Evolutionary conservation across 495 filamentous ascomycete genomes (phyloP), one percentile per base, ranked within the genome.

Genomic region (Hapsidospora chrysogenum): DNA sequence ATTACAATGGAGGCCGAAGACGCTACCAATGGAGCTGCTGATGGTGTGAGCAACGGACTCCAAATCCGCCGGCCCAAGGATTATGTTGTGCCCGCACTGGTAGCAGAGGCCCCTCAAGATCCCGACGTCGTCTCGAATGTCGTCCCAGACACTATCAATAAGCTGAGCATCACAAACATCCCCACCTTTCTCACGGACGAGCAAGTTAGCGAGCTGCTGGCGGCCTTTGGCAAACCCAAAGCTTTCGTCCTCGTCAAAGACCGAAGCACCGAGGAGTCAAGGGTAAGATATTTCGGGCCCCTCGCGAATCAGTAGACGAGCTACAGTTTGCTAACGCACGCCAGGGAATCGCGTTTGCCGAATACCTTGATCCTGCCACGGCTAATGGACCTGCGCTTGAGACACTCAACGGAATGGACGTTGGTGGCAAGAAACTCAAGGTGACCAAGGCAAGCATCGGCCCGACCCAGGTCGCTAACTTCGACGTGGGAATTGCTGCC

Each of bases 341-440:
- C 7, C 46, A 94, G 85, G 92, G 89, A 13, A 82, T 97, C 49
- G 89, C 89, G 2, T 97, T 96, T 65, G 89, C 84, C 57, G 92
- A 96, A 62, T 97, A 93, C 41, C 64, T 66, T 31, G 84, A 97
- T 40, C 33, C 33, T 3, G 67, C 84, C 15, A 53, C 66, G 10
- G 64, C 72, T 21, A 93, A 85, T 28, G 74, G 79, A 32, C 78
- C 92, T 39, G 87, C 89, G 4, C 80, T 96, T 14, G 79, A 94
- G 44, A 85, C 85, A 19, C 63, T 97, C 14, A 85, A 96, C 48
- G 76, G 76, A 17, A 93, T 96, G 84, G 77, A 83, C 45, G 64
- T 97, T 8, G 87, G 81, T 28, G 85, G 92, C 39, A 76, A 78
- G 39, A 68, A 74, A 43, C 74, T 97, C 31, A 85, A 80, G 59